Percentiles rank a stretch among this genome's conserved stretches.
These are phyloP conservation scores for Plectosphaerella cucumerina DNA, from an alignment of 2,329 filamentous ascomycete species.

Conservation along the genomic window DNA sequence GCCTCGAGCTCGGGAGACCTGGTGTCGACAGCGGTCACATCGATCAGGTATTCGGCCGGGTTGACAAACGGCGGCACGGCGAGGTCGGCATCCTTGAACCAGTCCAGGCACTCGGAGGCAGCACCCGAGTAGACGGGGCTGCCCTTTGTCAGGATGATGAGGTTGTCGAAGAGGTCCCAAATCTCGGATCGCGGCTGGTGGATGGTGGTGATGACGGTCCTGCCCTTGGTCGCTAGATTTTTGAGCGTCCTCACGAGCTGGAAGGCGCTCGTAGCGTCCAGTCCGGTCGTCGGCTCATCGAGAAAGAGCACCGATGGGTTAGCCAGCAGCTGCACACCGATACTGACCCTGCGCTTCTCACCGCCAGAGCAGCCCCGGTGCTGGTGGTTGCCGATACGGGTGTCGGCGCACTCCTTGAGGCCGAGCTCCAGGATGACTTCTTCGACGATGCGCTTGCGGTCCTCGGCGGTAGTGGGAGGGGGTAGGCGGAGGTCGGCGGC, in stretches of 20 bases:
- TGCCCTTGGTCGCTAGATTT: slow-evolving; percentile 59
- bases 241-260: slow-evolving; percentile 70
- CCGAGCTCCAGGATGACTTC: slow-evolving; percentile 73
- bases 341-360: slow-evolving; percentile 72
- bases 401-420: slow-evolving; percentile 73
- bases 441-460: slow-evolving; percentile 63
- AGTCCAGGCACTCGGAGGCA: slow-evolving; percentile 52
- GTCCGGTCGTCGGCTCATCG: slow-evolving; percentile 74
- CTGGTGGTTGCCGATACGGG: slow-evolving; percentile 64
- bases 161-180: slow-evolving; percentile 70
- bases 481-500: slow-evolving; percentile 69
- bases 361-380: slow-evolving; percentile 76
- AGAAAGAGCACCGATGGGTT: slow-evolving; percentile 76
- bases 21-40: slow-evolving; percentile 70
- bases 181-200: slow-evolving; percentile 78
- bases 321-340: slow-evolving; percentile 73
- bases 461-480: slow-evolving; percentile 51
- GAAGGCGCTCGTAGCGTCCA: slow-evolving; percentile 74
- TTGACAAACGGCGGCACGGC: slow-evolving; percentile 69
- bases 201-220: slow-evolving; percentile 70
- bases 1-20: slow-evolving; percentile 62
- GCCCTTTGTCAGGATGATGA: slow-evolving; percentile 65
- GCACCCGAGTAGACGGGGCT: slow-evolving; percentile 65
- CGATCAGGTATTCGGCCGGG: slow-evolving; percentile 72
- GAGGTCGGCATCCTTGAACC: slow-evolving; percentile 60